Percentiles rank a stretch among this genome's conserved stretches.
Evolutionary conservation across 768 basidiomycete species (phyloP).

Genomic region (Naganishia onofrii): DNA sequence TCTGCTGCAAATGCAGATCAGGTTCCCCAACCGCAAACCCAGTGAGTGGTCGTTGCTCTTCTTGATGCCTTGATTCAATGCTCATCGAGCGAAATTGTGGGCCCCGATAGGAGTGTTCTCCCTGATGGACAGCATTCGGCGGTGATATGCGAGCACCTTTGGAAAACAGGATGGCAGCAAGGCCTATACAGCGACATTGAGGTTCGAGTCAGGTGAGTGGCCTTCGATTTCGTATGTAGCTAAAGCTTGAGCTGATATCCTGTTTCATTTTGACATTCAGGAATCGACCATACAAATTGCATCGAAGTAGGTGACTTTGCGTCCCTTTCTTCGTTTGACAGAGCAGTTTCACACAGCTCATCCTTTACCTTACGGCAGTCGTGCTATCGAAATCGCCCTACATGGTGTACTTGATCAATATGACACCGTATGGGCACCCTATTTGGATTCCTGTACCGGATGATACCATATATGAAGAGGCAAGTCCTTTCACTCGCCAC

Average conservation of each 20-base stretch:
- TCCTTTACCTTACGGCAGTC: slow-evolving; percentile 57
- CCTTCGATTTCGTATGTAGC: neutral
- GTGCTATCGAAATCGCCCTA: slow-evolving; percentile 83
- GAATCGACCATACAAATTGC: slow-evolving; percentile 36
- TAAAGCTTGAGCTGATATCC: neutral
- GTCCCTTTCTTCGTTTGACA: neutral
- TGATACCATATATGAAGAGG: slow-evolving; percentile 80
- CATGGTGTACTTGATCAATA: slow-evolving; percentile 82
- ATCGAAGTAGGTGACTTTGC: slow-evolving; percentile 41
- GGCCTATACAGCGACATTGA: slow-evolving; percentile 29
- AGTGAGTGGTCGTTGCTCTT: neutral
- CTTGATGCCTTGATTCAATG: no score
- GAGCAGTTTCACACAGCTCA: neutral
- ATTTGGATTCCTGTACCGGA: slow-evolving; percentile 76
- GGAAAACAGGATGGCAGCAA: slow-evolving; percentile 27
- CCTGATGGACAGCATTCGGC: slow-evolving; percentile 19
- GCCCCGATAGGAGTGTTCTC: neutral
- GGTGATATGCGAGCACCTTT: slow-evolving; percentile 14
- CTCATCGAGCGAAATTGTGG: neutral
- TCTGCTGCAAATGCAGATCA: neutral
- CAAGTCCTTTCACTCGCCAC: slow-evolving; percentile 54
- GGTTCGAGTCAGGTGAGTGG: slow-evolving; percentile 23
- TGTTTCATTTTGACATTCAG: slow-evolving; percentile 1
- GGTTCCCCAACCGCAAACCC: neutral
- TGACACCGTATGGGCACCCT: slow-evolving; percentile 61